These are phyloP conservation scores for Myxozyma lipomycoides DNA, from an alignment of 805 yeast genomes.

Conservation along the genomic window DNA sequence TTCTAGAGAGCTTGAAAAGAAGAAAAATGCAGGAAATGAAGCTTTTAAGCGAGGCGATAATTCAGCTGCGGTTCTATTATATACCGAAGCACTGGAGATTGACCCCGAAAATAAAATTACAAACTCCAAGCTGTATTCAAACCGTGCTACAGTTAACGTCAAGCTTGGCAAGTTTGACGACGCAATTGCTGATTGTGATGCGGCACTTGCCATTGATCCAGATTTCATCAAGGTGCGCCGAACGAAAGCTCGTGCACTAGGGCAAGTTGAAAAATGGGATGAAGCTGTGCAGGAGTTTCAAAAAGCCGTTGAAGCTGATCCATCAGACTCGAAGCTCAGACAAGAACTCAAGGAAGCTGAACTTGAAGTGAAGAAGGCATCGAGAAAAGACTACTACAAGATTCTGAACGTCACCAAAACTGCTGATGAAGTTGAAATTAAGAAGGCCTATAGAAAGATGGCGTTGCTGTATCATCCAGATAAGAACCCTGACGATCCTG, in stretches of 20 bases:
- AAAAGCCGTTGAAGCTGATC: constrained; percentile 38
- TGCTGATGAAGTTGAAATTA: constrained; percentile 57
- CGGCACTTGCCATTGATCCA: constrained; percentile 62
- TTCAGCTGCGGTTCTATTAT: constrained; percentile 61
- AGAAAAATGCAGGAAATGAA: constrained; percentile 58
- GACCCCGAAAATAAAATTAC: constrained; percentile 54
- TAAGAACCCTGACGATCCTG: constrained; percentile 71
- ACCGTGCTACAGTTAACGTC: constrained; percentile 83
- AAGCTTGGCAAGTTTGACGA: constrained; percentile 73
- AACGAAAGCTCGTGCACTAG: constrained; percentile 41
- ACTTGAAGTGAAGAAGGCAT: constrained; percentile 40
- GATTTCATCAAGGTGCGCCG: constrained; percentile 60
- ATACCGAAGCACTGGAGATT: constrained; percentile 69
- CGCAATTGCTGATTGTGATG: constrained; percentile 71
- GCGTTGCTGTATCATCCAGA: constrained; percentile 83
- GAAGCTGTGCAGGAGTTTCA: constrained; percentile 40
- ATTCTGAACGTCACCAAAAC: constrained; percentile 49
- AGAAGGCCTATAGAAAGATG: constrained; percentile 70
- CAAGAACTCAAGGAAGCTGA: constrained; percentile 43
- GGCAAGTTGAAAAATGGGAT: constrained; percentile 41
- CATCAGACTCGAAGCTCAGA: constrained; percentile 37
- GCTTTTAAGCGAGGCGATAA: constrained; percentile 63
- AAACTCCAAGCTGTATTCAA: constrained; percentile 55
- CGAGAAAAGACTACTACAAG: constrained; percentile 57
- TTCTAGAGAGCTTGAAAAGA: constrained; percentile 37